Conservation (phyloP, 129 eudicot genomes). For the Gnaphalium uliginosum region DNA sequence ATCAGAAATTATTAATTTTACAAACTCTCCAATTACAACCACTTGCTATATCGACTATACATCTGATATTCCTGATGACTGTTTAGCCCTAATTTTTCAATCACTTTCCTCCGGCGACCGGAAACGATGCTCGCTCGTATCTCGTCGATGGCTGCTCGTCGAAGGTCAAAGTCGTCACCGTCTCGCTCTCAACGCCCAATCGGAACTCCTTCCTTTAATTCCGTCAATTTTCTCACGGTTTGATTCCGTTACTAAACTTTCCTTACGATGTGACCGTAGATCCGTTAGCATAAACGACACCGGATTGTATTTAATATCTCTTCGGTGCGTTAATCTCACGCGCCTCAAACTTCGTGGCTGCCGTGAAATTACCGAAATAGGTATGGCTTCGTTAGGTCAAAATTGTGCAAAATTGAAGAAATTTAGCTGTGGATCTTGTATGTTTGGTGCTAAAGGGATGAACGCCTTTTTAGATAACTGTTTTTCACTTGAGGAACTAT, state of each 20-base stretch:
- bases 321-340: slow-evolving; percentile 61
- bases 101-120: slow-evolving; percentile 63
- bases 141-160: slow-evolving; percentile 57
- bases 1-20: neutral
- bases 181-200: slow-evolving; percentile 53
- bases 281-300: slow-evolving; percentile 52
- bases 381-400: slow-evolving; percentile 55
- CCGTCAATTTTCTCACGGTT: slow-evolving; percentile 58
- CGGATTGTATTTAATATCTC: slow-evolving; percentile 45
- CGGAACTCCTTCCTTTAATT: slow-evolving; percentile 37
- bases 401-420: slow-evolving; percentile 53
- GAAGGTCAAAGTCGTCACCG: slow-evolving; percentile 80
- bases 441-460: slow-evolving; percentile 72
- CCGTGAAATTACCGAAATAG: slow-evolving; percentile 61
- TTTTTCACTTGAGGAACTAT: slow-evolving; percentile 56
- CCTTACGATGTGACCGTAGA: slow-evolving; percentile 69
- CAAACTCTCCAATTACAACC: neutral
- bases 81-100: slow-evolving; percentile 65
- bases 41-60: slow-evolving; percentile 32
- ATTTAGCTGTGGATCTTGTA: slow-evolving; percentile 70
- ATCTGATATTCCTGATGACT: slow-evolving; percentile 69
- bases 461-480: slow-evolving; percentile 61
- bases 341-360: slow-evolving; percentile 74
- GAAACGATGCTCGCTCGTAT: slow-evolving; percentile 63
- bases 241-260: slow-evolving; percentile 66